Evolutionary conservation across 345 rosid genomes (phyloP).

Genomic region (Combretum micranthum): DNA sequence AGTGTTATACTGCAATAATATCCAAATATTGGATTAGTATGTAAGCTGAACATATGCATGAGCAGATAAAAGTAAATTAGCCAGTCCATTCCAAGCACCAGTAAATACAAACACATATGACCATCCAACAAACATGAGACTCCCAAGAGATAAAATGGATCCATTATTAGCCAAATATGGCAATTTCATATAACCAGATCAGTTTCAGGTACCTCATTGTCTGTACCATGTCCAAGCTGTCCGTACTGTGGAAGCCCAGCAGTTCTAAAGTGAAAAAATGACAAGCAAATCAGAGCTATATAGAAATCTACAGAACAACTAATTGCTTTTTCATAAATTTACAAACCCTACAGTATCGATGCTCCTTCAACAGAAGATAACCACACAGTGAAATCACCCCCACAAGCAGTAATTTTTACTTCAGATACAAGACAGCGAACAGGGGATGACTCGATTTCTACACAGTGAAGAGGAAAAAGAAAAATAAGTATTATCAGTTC

Average conservation of each 20-base stretch:
- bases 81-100: no score
- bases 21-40: no score
- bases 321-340: conserved; percentile 8
- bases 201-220: conserved; percentile 62
- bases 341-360: conserved; percentile 84
- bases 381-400: conserved; percentile 95
- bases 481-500: neutral
- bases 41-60: no score
- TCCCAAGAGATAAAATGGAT: no score
- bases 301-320: neutral
- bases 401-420: conserved; percentile 74
- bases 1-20: conserved; percentile 62
- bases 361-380: conserved; percentile 82
- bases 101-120: no score
- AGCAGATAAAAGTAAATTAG: no score
- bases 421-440: conserved; percentile 73
- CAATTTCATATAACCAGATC: neutral
- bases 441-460: conserved; percentile 73
- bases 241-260: conserved; percentile 99
- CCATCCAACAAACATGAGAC: no score
- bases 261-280: conserved; percentile 47
- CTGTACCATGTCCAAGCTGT: conserved; percentile 99
- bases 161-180: neutral
- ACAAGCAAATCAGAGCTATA: conserved; percentile 12
- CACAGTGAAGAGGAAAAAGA: conserved; percentile 13